Evolutionary conservation across 1,139 yeast species (phyloP).

Genomic region (Trichomonascaceae sp.): DNA sequence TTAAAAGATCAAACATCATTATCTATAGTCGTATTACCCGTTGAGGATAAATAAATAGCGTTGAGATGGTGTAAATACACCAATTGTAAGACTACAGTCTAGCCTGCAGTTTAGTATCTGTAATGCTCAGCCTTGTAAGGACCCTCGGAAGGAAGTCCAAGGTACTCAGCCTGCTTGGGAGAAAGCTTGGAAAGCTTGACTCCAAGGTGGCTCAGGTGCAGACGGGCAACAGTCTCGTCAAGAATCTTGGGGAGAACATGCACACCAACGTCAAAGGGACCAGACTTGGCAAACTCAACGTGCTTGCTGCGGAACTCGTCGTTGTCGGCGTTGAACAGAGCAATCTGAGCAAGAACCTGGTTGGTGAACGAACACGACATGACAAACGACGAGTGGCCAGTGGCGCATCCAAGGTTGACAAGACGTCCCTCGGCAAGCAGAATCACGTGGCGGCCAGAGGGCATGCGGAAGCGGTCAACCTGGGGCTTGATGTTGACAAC

Average conservation of each 20-base stretch:
- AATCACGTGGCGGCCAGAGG: constrained; percentile 87
- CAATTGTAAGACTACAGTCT: not conserved
- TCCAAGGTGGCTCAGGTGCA: constrained; percentile 93
- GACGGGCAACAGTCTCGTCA: constrained; percentile 98
- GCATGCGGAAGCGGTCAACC: constrained; percentile 94
- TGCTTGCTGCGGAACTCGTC: constrained; percentile 62
- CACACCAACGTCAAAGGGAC: constrained; percentile 85
- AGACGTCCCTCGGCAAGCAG: constrained; percentile 99
- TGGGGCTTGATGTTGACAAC: constrained; percentile 90
- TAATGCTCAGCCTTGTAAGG: constrained; percentile 98
- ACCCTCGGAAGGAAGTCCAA: constrained; percentile 87
- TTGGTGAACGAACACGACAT: constrained; percentile 99
- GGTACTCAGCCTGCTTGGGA: constrained; percentile 82
- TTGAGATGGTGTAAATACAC: not conserved
- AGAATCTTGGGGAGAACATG: constrained; percentile 96
- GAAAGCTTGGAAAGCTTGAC: constrained; percentile 75
- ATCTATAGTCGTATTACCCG: not conserved
- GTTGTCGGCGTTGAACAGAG: constrained; percentile 87
- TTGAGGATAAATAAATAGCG: not conserved
- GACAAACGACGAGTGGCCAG: constrained; percentile 98
- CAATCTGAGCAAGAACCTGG: constrained; percentile 99
- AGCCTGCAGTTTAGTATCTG: constrained; percentile 68
- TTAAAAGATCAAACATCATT: not conserved
- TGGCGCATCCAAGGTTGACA: constrained; percentile 99
- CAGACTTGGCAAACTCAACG: constrained; percentile 89